Percentiles rank a stretch among this genome's conserved stretches.
These are phyloP conservation scores for Cladobotryum mycophilum DNA, from an alignment of 2,329 filamentous ascomycete species.

Conservation along the genomic window DNA sequence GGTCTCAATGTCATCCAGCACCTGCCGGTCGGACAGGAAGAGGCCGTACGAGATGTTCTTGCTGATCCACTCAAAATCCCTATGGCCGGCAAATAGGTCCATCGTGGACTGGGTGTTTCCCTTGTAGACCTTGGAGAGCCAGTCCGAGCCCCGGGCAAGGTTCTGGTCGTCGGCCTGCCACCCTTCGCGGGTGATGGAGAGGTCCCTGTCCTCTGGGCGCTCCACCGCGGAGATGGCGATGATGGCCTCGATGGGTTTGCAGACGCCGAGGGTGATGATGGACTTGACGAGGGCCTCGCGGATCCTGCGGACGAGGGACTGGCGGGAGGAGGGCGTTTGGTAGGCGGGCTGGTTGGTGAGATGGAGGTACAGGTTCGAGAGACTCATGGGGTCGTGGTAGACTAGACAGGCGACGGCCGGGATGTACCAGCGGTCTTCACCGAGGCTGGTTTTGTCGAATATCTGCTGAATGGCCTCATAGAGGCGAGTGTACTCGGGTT, in stretches of 20 bases:
- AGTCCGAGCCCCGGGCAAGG: slow-evolving; percentile 44
- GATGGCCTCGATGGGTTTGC: slow-evolving; percentile 56
- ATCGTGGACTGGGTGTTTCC: slow-evolving; percentile 36
- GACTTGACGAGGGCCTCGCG: slow-evolving; percentile 55
- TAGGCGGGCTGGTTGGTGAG: slow-evolving; percentile 44
- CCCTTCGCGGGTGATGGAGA: slow-evolving; percentile 44
- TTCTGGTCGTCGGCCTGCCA: slow-evolving; percentile 55
- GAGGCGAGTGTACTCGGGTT: neutral
- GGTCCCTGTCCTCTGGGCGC: slow-evolving; percentile 50
- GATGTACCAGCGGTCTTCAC: slow-evolving; percentile 12
- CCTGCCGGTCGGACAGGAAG: slow-evolving; percentile 49
- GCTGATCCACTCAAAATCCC: slow-evolving; percentile 43
- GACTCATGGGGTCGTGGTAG: slow-evolving; percentile 34
- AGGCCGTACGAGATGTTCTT: slow-evolving; percentile 53
- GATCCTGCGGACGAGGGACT: slow-evolving; percentile 43
- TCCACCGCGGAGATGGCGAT: slow-evolving; percentile 48
- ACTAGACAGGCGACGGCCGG: slow-evolving; percentile 10
- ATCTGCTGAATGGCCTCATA: neutral
- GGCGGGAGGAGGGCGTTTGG: slow-evolving; percentile 35
- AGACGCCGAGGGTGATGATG: slow-evolving; percentile 53
- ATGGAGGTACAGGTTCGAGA: slow-evolving; percentile 49
- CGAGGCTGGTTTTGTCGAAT: neutral
- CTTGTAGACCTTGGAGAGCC: slow-evolving; percentile 52
- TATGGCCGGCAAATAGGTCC: slow-evolving; percentile 30
- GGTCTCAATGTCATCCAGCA: slow-evolving; percentile 48